Conservation (phyloP, 2,329 filamentous ascomycete species). For the Hypomyces perniciosus region DNA sequence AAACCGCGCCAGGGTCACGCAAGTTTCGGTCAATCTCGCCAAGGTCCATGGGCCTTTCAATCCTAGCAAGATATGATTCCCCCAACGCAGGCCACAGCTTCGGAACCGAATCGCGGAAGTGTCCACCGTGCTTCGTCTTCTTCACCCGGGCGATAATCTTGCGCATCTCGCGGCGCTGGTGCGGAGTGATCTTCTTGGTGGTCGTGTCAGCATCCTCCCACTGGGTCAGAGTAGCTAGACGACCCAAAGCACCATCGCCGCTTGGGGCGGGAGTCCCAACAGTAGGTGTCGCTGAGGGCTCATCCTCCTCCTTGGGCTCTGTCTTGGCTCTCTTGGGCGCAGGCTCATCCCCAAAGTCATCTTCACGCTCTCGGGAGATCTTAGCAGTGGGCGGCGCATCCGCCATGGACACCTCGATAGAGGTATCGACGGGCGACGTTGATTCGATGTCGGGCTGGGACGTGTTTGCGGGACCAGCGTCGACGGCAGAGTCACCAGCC, state of each 20-base stretch:
- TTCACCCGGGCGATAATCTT: slow-evolving; percentile 69
- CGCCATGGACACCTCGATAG: slow-evolving; percentile 45
- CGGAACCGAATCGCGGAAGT: slow-evolving; percentile 75
- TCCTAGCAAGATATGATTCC: slow-evolving; percentile 60
- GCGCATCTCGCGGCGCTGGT: slow-evolving; percentile 57
- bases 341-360: slow-evolving; percentile 60
- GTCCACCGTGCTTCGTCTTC: slow-evolving; percentile 73
- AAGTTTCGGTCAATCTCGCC: slow-evolving; percentile 74
- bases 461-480: slow-evolving; percentile 31
- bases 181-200: slow-evolving; percentile 47
- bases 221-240: slow-evolving; percentile 28
- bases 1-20: slow-evolving; percentile 54
- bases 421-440: slow-evolving; percentile 23
- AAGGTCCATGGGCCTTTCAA: slow-evolving; percentile 80
- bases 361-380: slow-evolving; percentile 68
- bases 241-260: slow-evolving; percentile 4
- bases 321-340: slow-evolving; percentile 77
- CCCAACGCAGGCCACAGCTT: slow-evolving; percentile 69
- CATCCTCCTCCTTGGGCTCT: slow-evolving; percentile 46
- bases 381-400: slow-evolving; percentile 54
- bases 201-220: slow-evolving; percentile 40
- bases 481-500: slow-evolving; percentile 28
- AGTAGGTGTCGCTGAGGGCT: slow-evolving; percentile 17
- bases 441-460: slow-evolving; percentile 35
- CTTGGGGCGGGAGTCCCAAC: slow-evolving; percentile 15